phyloP scores from a whole-genome alignment of 805 yeast genomes.

The Yarrowia sp. region DNA sequence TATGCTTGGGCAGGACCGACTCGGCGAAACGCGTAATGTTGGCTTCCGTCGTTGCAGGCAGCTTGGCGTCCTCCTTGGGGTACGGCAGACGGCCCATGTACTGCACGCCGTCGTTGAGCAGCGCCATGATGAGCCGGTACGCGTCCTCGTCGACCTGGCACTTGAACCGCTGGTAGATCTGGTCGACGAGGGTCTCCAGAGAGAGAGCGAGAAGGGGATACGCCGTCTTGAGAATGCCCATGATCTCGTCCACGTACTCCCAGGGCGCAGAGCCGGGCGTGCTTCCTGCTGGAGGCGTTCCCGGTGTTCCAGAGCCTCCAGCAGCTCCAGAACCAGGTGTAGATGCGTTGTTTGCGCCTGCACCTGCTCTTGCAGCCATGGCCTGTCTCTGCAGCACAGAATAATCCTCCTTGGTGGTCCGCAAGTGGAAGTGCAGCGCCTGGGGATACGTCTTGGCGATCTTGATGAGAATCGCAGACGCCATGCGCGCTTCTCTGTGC shows the following conservation, averaged over 20 bases:
- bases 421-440: constrained; percentile 90
- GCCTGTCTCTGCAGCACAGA: constrained; percentile 81
- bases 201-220: constrained; percentile 91
- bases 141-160: constrained; percentile 95
- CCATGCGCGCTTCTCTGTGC: constrained; percentile 85
- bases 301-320: not conserved
- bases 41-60: constrained; percentile 89
- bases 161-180: constrained; percentile 89
- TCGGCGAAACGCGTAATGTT: constrained; percentile 88
- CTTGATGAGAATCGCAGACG: constrained; percentile 79
- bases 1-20: constrained; percentile 83
- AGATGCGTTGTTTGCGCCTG: too few species aligned
- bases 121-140: constrained; percentile 85
- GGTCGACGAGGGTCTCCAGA: constrained; percentile 92
- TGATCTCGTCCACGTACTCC: constrained; percentile 89
- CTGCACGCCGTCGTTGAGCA: constrained; percentile 90
- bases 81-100: constrained; percentile 80
- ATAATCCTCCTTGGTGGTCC: constrained; percentile 94
- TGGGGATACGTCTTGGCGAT: constrained; percentile 98
- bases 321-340: not conserved
- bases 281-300: not conserved
- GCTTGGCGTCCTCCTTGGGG: constrained; percentile 81
- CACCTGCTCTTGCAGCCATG: constrained; percentile 42
- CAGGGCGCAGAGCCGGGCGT: constrained; percentile 60
- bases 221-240: constrained; percentile 94